Evolutionary conservation across 768 basidiomycete genomes (phyloP).

Genomic region (Boletus bicolor): DNA sequence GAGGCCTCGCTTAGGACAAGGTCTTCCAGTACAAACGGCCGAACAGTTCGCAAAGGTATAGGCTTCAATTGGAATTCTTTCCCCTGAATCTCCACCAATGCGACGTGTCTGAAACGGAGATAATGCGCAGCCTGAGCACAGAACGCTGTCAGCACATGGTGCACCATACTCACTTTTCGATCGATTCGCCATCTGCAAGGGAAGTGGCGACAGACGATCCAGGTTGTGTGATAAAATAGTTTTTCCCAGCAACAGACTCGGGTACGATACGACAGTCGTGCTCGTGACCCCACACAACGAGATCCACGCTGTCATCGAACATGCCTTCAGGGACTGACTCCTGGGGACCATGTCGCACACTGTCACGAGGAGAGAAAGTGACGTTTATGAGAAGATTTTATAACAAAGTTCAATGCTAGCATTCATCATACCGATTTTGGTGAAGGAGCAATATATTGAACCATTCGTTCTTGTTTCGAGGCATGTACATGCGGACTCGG

Average conservation of each 20-base stretch:
- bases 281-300: constrained; percentile 98
- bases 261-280: constrained; percentile 95
- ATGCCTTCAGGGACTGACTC: constrained; percentile 93
- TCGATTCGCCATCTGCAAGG: constrained; percentile 86
- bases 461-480: constrained; percentile 86
- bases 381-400: constrained; percentile 10
- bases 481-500: constrained; percentile 95
- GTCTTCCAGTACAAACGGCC: constrained; percentile 91
- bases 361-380: constrained; percentile 29
- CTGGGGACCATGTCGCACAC: constrained; percentile 93
- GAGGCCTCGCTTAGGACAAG: constrained; percentile 71
- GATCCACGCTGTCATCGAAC: constrained; percentile 92
- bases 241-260: constrained; percentile 86
- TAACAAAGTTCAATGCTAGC: background rate
- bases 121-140: background rate
- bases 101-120: constrained; percentile 69
- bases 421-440: constrained; percentile 77
- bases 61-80: constrained; percentile 86
- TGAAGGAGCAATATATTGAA: constrained; percentile 93
- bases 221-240: constrained; percentile 90
- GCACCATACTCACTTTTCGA: constrained; percentile 66
- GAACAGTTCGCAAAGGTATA: constrained; percentile 84
- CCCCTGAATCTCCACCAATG: constrained; percentile 81
- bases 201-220: constrained; percentile 95
- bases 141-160: background rate